phyloP scores from a whole-genome alignment of 148 eudicot species.

The Dysphania ambrosioides region DNA sequence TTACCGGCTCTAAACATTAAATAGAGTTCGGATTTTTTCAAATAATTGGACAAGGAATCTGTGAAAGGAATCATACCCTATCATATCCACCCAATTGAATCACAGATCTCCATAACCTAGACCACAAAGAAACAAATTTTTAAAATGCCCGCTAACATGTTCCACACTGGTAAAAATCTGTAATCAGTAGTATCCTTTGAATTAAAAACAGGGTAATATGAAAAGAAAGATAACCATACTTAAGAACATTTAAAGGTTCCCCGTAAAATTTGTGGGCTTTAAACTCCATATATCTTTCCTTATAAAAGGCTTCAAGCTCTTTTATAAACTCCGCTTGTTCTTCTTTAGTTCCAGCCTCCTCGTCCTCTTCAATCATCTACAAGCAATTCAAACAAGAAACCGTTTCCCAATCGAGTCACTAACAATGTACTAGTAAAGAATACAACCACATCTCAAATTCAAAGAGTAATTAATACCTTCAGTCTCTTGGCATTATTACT shows the following conservation, averaged over 20 bases:
- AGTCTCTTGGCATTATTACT: constrained; percentile 30
- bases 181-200: too few relatives aligned
- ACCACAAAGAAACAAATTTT: constrained; percentile 14
- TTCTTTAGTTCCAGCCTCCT: constrained; percentile 74
- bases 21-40: too few relatives aligned
- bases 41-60: background rate
- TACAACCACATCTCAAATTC: background rate
- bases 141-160: constrained; percentile 9
- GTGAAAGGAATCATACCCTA: constrained; percentile 52
- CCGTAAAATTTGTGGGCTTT: constrained; percentile 91
- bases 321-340: constrained; percentile 83
- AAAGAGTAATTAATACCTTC: constrained; percentile 21
- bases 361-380: constrained; percentile 64
- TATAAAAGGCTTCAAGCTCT: constrained; percentile 59
- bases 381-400: constrained; percentile 10
- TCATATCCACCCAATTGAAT: constrained; percentile 87
- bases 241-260: constrained; percentile 74
- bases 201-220: too few relatives aligned
- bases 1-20: background rate
- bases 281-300: constrained; percentile 60
- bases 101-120: constrained; percentile 92
- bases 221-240: constrained; percentile 42
- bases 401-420: background rate
- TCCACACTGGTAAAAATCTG: background rate
- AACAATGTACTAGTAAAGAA: background rate